Base-by-base conservation (phyloP, 1,284 basidiomycete species). In the Microbotryum lychnidis-dioicae region DNA sequence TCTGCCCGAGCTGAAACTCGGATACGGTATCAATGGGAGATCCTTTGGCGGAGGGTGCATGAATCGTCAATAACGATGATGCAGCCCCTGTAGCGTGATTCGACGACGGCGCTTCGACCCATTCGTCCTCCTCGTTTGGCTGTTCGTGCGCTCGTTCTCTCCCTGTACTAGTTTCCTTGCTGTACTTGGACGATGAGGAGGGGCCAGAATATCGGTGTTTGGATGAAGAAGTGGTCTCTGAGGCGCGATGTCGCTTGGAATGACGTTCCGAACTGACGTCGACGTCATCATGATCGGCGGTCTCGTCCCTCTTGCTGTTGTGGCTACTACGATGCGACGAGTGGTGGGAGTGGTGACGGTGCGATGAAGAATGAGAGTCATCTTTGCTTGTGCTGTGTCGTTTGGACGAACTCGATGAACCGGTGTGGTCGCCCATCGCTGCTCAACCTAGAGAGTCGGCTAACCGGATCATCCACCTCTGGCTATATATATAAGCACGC, bases 31-130 rank as follows among this genome's bases (percentile, higher is more conserved):
- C 67, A 42, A 62, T 63, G 20, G 61, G 69, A 14, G 61, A 54
- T 20, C 31, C 44, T 21, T 21, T 51, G 45, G 21, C 50, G 33
- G 50, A 46, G 3, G 48, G 48, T 31, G 9, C 37, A 42, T 42
- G 37, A 4, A 42, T 42, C 37, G 37, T 42, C 37, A 42, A 42
- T 6, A 44, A 44, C 21, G 37, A 47, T 7, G 44, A 20, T 23
- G 60, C 56, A 45, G 61, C 56, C 2, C 31, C 5, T 20, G 33
- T 25, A 21, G 53, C 18, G 20, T 48, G 61, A 21, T 66, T 64
- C 50, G 37, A 29, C 18, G 57, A 18, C 29, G 37, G 53, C 54
- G 60, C 61, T 56, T 71, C 70, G 49, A 68, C 70, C 70, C 70
- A 71, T n/a, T 70, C 64, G 57, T 70, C 67, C 52, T 60, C 58